phyloP scores from a whole-genome alignment of 2,329 filamentous ascomycete species.

The Basipetospora chlamydospora region DNA sequence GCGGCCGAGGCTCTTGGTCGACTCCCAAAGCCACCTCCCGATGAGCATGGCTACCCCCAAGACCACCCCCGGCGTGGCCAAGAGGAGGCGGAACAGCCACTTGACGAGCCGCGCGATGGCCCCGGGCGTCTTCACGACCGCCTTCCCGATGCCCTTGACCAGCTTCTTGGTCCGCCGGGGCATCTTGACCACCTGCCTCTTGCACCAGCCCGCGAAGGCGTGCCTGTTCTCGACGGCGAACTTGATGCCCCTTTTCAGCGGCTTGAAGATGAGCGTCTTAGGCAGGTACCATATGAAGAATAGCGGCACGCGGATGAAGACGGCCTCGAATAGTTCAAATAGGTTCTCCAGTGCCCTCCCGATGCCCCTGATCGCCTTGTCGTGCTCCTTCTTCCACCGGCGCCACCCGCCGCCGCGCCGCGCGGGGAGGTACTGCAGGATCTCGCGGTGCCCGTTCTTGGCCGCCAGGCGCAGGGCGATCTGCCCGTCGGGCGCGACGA shows the following conservation, averaged over 20 bases:
- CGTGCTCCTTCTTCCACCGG: constrained; percentile 20
- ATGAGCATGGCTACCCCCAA: constrained; percentile 9
- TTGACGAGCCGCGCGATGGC: constrained; percentile 11
- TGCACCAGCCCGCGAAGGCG: constrained; percentile 17
- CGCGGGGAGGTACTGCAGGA: constrained; percentile 26
- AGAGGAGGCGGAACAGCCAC: constrained; percentile 7
- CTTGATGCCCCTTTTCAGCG: background rate
- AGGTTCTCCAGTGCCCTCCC: no score
- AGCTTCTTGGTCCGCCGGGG: constrained; percentile 13
- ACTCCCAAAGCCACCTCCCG: constrained; percentile 16
- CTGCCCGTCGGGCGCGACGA: constrained; percentile 29
- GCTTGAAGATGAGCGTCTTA: constrained; percentile 8
- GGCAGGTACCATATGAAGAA: constrained; percentile 16
- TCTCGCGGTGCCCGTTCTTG: constrained; percentile 22
- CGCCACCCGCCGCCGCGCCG: constrained; percentile 23
- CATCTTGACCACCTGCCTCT: constrained; percentile 13
- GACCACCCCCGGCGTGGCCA: constrained; percentile 14
- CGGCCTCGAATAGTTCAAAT: no score
- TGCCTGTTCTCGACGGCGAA: constrained; percentile 14
- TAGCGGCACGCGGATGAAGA: constrained; percentile 14
- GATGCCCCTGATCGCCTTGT: constrained; percentile 14
- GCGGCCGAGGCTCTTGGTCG: constrained; percentile 13
- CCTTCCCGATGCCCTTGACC: constrained; percentile 8
- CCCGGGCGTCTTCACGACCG: constrained; percentile 12
- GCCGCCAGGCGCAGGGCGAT: constrained; percentile 30